Conservation (phyloP, 108 stramenopile genomes). For the Pelagomonas calceolata region DNA sequence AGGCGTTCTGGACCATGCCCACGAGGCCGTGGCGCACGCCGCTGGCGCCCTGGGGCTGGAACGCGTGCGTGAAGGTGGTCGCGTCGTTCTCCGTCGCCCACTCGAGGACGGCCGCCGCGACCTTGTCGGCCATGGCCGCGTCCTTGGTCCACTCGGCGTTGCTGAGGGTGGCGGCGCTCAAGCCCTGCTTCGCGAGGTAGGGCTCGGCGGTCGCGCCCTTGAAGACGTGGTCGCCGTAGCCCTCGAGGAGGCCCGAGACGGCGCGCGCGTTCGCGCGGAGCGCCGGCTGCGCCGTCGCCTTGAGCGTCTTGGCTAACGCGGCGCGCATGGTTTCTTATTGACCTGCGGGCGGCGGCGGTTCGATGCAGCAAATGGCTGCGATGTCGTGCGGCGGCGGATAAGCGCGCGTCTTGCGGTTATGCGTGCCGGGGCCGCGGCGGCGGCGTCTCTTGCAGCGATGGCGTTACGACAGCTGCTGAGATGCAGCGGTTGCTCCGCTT, state of each 20-base stretch:
- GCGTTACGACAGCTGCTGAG: too few species aligned
- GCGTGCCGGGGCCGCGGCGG: too few species aligned
- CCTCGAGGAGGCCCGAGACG: constrained; percentile 49
- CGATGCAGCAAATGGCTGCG: too few species aligned
- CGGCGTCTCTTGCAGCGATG: too few species aligned
- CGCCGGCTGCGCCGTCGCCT: too few species aligned
- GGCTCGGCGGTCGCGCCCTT: constrained; percentile 73
- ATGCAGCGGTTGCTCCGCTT: too few species aligned
- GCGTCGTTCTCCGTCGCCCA: constrained; percentile 84
- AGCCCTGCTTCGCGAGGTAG: constrained; percentile 68
- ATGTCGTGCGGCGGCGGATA: too few species aligned
- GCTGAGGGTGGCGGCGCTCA: constrained; percentile 50
- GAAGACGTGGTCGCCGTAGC: constrained; percentile 79
- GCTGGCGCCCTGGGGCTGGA: constrained; percentile 79
- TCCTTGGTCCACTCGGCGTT: constrained; percentile 63
- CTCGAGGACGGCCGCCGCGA: constrained; percentile 77
- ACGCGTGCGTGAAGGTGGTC: constrained; percentile 89
- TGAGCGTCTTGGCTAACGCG: too few species aligned
- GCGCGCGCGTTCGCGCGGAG: background rate
- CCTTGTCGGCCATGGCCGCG: constrained; percentile 54
- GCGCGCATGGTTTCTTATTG: too few species aligned
- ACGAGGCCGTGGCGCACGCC: constrained; percentile 80
- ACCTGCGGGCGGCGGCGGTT: too few species aligned
- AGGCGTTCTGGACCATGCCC: constrained; percentile 86
- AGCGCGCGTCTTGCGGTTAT: too few species aligned